Conservation (phyloP, 108 stramenopile species). For the Parmales sp. region DNA sequence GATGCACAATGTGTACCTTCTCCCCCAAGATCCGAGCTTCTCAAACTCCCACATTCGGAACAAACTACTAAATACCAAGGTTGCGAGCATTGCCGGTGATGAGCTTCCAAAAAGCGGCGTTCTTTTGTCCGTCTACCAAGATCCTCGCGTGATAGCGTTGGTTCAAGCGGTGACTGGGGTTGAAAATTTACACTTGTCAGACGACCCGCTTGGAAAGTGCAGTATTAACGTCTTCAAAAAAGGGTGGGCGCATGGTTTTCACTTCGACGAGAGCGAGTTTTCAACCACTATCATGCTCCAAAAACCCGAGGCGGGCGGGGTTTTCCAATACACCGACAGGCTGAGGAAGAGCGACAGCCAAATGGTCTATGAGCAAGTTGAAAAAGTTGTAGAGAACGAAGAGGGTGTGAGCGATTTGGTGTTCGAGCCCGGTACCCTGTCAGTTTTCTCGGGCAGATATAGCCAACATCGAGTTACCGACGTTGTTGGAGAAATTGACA, state of each 20-base stretch:
- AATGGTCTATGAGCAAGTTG: conserved; percentile 16
- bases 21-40: neutral
- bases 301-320: conserved; percentile 23
- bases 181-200: conserved; percentile 19
- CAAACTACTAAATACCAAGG: neutral
- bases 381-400: neutral
- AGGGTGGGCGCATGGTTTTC: conserved; percentile 30
- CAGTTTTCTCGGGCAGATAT: conserved; percentile 33
- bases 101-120: neutral
- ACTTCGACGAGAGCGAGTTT: conserved; percentile 46
- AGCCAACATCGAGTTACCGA: conserved; percentile 35
- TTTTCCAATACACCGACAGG: conserved; percentile 42
- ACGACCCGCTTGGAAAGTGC: conserved; percentile 38
- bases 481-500: conserved; percentile 16
- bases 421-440: conserved; percentile 40
- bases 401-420: conserved; percentile 25
- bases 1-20: neutral
- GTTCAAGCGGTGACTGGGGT: conserved; percentile 22
- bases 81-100: neutral
- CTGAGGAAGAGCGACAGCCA: conserved; percentile 19
- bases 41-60: neutral
- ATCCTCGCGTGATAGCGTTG: conserved; percentile 19
- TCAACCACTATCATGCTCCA: conserved; percentile 41
- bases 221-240: conserved; percentile 40
- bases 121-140: conserved; percentile 14